These are phyloP conservation scores for Arthrobotrys conoides DNA, from an alignment of 2,329 filamentous ascomycete species.

Conservation along the genomic window DNA sequence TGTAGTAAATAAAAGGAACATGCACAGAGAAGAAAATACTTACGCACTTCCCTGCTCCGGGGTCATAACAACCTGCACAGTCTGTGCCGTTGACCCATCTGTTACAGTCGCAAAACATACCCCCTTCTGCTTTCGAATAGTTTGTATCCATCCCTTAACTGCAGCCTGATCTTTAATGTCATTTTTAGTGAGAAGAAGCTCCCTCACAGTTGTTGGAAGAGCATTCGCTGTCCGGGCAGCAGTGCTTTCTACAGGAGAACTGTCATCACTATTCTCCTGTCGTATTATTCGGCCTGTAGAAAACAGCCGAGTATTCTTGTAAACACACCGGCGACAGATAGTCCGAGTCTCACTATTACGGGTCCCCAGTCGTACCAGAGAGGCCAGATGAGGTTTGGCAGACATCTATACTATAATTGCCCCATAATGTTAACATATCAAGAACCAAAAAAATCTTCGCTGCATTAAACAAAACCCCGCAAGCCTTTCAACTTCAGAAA, in stretches of 20 bases:
- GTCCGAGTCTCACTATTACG: not conserved
- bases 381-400: constrained; percentile 8
- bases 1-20: not conserved
- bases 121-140: constrained; percentile 87
- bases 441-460: no score
- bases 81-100: constrained; percentile 85
- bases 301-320: constrained; percentile 3
- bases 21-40: constrained; percentile 65
- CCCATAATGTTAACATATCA: not conserved
- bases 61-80: constrained; percentile 84
- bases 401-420: constrained; percentile 14
- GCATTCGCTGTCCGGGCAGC: not conserved
- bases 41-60: constrained; percentile 81
- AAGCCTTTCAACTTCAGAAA: not conserved
- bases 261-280: not conserved
- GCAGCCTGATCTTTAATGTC: constrained; percentile 64
- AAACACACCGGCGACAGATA: constrained; percentile 14
- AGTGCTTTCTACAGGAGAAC: not conserved
- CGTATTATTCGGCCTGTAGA: constrained; percentile 1
- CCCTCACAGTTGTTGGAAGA: constrained; percentile 19
- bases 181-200: constrained; percentile 15
- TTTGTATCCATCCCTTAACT: constrained; percentile 86
- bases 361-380: constrained; percentile 4
- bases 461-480: no score
- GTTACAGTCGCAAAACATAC: constrained; percentile 86